Percentiles rank a stretch among this genome's conserved stretches.
Evolutionary conservation across 2,329 filamentous ascomycete genomes (phyloP).

Genomic region (Arthrobotrys pseudoclavata): DNA sequence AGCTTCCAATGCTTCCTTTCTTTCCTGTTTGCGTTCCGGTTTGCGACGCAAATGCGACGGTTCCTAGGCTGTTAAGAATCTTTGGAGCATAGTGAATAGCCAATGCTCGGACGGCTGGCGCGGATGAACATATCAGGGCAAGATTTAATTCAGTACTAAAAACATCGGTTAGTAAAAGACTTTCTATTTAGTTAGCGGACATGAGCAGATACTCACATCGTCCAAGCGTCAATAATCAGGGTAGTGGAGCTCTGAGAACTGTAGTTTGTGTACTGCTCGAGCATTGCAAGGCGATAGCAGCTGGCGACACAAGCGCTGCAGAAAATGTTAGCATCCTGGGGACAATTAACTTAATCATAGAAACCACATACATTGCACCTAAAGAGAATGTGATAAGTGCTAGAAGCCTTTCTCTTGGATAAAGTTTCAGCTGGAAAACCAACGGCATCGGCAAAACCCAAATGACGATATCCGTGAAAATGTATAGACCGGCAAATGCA

Average conservation of each 20-base stretch:
- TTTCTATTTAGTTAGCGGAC: background rate
- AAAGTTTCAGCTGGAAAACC: slow-evolving; percentile 53
- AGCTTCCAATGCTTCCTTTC: slow-evolving; percentile 38
- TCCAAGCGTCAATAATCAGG: slow-evolving; percentile 51
- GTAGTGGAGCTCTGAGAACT: slow-evolving; percentile 17
- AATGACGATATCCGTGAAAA: slow-evolving; percentile 54
- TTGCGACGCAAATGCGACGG: slow-evolving; percentile 20
- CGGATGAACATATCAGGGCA: slow-evolving; percentile 48
- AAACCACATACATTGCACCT: slow-evolving; percentile 49
- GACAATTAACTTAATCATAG: background rate
- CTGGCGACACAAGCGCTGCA: slow-evolving; percentile 54
- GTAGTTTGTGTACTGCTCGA: slow-evolving; percentile 29
- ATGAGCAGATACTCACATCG: slow-evolving; percentile 27
- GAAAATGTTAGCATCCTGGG: slow-evolving; percentile 10
- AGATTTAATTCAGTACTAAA: slow-evolving; percentile 53
- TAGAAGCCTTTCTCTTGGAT: slow-evolving; percentile 52
- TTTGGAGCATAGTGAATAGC: slow-evolving; percentile 57
- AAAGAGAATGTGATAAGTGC: slow-evolving; percentile 52
- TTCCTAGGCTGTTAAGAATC: slow-evolving; percentile 39
- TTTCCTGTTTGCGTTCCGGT: slow-evolving; percentile 12
- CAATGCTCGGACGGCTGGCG: slow-evolving; percentile 49
- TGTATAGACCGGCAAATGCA: slow-evolving; percentile 26
- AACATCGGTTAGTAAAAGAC: background rate
- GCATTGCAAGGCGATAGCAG: slow-evolving; percentile 30
- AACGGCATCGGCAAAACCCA: slow-evolving; percentile 57